Evolutionary conservation across 805 yeast species (phyloP), one percentile per base, ranked within the genome.

Genomic region (Teunomyces tritomae): DNA sequence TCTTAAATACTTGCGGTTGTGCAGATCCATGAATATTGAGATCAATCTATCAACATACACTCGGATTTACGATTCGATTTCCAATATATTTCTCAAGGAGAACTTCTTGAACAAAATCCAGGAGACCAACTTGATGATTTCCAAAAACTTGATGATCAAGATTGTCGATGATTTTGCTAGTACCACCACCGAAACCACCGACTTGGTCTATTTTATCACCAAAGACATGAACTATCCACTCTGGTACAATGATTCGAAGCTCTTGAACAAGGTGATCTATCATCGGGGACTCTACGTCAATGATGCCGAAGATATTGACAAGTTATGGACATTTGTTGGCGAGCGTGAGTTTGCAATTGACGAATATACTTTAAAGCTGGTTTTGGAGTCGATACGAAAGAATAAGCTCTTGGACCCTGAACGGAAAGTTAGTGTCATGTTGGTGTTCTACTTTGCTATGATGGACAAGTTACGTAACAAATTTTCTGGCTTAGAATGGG

Each of bases 31-130:
- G 39, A 57, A 52, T 17, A 49, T 73, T 11, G 57, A 57, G 16
- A 59, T 62, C 35, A 62, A 71, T 50, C 55, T 73, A 34, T 56
- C 62, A 2, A 73, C 76, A 2, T 70, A 67, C 63, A 61, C 59
- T 45, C 49, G 74, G 40, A 56, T 73, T 13, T 73, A 71, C 53
- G 71, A 67, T 46, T 62, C 69, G 49, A 65, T 70, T 28, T 58
- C 57, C 49, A 73, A 71, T 50, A 59, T 71, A 6, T 71, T 67
- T 39, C 52, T 73, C n/a, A 67, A 68, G 41, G 77, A 73, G 47
- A 49, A 55, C 28, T 67, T 68, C 35, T 56, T 73, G 35, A 64
- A 66, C 49, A 59, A 58, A 42, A 59, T 73, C 30, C 63, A 63
- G 43, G 51, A 57, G 35, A 53, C 66, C 10, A 60, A 63, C 28